These are phyloP conservation scores for Glycine latifolia DNA, from an alignment of 306 rosid genomes.

Conservation along the genomic window DNA sequence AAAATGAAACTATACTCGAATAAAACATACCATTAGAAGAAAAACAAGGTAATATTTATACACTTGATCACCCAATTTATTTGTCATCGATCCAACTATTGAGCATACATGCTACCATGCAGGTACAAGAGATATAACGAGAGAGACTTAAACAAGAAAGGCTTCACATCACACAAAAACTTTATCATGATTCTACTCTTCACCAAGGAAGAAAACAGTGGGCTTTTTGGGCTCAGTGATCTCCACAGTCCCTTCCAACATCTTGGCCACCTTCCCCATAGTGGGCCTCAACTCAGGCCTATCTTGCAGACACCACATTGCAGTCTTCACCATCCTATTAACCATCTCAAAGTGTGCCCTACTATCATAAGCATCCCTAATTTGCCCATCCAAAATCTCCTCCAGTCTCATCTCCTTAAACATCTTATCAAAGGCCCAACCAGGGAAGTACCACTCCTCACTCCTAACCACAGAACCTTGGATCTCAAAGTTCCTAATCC, in stretches of 20 bases:
- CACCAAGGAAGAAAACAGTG: conserved; percentile 72
- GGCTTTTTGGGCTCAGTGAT: conserved; percentile 79
- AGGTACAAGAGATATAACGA: too few relatives aligned
- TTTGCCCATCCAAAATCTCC: conserved; percentile 76
- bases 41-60: neutral
- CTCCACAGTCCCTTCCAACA: conserved; percentile 94
- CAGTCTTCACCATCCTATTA: conserved; percentile 86
- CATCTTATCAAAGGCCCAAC: conserved; percentile 87
- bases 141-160: too few relatives aligned
- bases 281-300: conserved; percentile 86
- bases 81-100: neutral
- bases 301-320: conserved; percentile 95
- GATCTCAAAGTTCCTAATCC: conserved; percentile 63
- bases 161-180: too few relatives aligned
- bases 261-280: conserved; percentile 97
- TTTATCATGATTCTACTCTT: conserved; percentile 19
- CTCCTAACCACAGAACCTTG: conserved; percentile 58
- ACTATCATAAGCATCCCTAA: conserved; percentile 65
- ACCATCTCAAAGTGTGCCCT: conserved; percentile 69
- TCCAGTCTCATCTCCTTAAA: conserved; percentile 79
- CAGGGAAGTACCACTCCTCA: conserved; percentile 84
- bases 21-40: too few relatives aligned
- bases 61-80: neutral
- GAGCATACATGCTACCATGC: neutral
- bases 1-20: too few relatives aligned